phyloP scores from a whole-genome alignment of 1,284 basidiomycete species.

The Apiotrichum laibachii region DNA sequence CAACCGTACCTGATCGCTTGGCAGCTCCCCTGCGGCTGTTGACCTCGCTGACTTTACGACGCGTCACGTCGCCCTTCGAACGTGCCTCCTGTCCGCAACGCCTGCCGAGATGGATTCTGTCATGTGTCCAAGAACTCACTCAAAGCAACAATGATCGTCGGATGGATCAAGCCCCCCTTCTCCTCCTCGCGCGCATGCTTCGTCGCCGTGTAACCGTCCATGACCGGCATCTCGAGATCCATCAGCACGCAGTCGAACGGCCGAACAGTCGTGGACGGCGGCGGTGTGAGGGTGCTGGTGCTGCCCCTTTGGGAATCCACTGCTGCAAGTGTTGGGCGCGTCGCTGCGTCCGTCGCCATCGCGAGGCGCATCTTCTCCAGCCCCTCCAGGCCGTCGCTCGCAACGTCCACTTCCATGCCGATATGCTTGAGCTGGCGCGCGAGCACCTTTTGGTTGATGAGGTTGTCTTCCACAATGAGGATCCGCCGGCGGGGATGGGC shows the following conservation, averaged over 20 bases:
- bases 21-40: neutral
- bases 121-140: constrained; percentile 5
- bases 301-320: too few relatives aligned
- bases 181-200: constrained; percentile 12
- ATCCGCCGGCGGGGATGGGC: constrained; percentile 39
- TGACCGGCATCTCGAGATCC: constrained; percentile 48
- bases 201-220: constrained; percentile 17
- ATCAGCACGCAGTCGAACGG: constrained; percentile 44
- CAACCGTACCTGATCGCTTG: neutral
- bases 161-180: neutral
- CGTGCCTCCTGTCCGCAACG: neutral
- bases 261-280: neutral
- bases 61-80: too few relatives aligned
- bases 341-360: neutral
- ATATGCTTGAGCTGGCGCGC: constrained; percentile 42
- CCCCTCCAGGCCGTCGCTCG: constrained; percentile 51
- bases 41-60: too few relatives aligned
- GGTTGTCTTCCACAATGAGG: constrained; percentile 42
- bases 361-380: constrained; percentile 44
- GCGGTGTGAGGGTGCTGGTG: neutral
- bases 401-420: constrained; percentile 34
- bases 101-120: too few relatives aligned
- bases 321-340: too few relatives aligned
- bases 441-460: constrained; percentile 49
- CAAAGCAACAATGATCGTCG: constrained; percentile 3